A percentile compares a stretch with the other conserved stretches of the same genome.
phyloP scores from a whole-genome alignment of 768 basidiomycete genomes.

The Pholiota molesta region DNA sequence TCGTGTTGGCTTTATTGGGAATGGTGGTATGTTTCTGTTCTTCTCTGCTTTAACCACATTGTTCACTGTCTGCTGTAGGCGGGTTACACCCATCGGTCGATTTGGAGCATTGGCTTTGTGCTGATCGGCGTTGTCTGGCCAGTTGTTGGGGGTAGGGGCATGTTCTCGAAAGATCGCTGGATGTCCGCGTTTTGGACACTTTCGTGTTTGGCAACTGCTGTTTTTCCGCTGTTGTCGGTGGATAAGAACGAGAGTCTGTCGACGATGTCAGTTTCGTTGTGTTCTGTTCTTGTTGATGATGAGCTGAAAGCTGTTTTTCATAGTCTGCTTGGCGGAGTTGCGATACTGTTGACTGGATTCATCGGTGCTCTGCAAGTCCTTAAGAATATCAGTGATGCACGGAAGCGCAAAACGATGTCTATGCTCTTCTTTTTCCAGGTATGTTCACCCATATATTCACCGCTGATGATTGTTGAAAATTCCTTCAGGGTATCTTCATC shows the following conservation, averaged over 20 bases:
- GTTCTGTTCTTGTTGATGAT: not conserved
- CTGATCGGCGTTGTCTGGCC: constrained; percentile 73
- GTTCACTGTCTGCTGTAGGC: constrained; percentile 36
- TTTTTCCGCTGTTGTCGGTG: constrained; percentile 76
- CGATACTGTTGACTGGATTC: constrained; percentile 36
- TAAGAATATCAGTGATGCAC: not conserved
- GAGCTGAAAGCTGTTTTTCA: not conserved
- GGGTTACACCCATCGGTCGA: constrained; percentile 69
- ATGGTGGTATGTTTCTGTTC: constrained; percentile 68
- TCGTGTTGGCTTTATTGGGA: constrained; percentile 52
- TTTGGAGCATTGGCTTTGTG: constrained; percentile 73
- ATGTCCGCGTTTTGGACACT: constrained; percentile 45
- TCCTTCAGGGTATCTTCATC: constrained; percentile 47
- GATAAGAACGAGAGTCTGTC: constrained; percentile 67
- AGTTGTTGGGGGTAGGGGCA: constrained; percentile 46
- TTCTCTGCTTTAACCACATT: not conserved
- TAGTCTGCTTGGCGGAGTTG: constrained; percentile 51
- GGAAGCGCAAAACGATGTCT: constrained; percentile 1
- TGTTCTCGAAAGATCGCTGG: constrained; percentile 25
- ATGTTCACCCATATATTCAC: not conserved
- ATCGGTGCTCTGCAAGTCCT: constrained; percentile 11
- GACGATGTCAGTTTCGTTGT: constrained; percentile 53
- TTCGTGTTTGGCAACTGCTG: constrained; percentile 54
- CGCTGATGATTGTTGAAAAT: not conserved
- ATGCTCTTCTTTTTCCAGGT: constrained; percentile 32